Percentiles rank a stretch among this genome's conserved stretches.
Conservation (phyloP, 352 stramenopile species). For the Pythium volutum region DNA sequence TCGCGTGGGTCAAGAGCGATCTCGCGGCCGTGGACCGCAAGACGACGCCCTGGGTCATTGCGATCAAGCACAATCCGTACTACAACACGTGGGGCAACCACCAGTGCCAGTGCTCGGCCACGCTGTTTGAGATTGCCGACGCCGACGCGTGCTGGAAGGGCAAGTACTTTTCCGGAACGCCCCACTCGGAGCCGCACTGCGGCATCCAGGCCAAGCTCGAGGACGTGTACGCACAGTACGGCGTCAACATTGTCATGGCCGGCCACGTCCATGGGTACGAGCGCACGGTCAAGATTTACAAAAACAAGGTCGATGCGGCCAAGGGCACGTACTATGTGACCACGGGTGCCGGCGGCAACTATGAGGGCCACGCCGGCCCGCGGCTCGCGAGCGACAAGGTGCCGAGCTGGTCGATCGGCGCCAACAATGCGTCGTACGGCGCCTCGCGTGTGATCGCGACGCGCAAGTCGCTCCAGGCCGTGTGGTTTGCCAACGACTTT, state of each 20-base stretch:
- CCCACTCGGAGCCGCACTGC: conserved; percentile 40
- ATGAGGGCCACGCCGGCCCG: conserved; percentile 41
- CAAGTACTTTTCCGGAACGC: conserved; percentile 34
- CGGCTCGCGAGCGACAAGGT: conserved; percentile 26
- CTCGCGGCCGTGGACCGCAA: conserved; percentile 5
- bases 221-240: conserved; percentile 38
- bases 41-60: conserved; percentile 7
- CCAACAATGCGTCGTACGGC: conserved; percentile 46
- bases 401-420: conserved; percentile 38
- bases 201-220: conserved; percentile 45
- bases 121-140: conserved; percentile 8
- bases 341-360: conserved; percentile 46
- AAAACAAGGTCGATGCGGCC: conserved; percentile 37
- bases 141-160: conserved; percentile 39
- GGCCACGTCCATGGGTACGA: conserved; percentile 58
- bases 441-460: conserved; percentile 44
- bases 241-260: conserved; percentile 40
- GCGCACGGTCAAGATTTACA: conserved; percentile 44
- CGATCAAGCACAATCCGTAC: conserved; percentile 13
- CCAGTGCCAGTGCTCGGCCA: conserved; percentile 9
- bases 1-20: conserved; percentile 11
- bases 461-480: conserved; percentile 37
- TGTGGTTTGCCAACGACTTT: conserved; percentile 50
- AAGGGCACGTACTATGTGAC: conserved; percentile 49
- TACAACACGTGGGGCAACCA: conserved; percentile 14